phyloP scores from a whole-genome alignment of 1,284 basidiomycete genomes.

The Cryptococcus sp. region DNA sequence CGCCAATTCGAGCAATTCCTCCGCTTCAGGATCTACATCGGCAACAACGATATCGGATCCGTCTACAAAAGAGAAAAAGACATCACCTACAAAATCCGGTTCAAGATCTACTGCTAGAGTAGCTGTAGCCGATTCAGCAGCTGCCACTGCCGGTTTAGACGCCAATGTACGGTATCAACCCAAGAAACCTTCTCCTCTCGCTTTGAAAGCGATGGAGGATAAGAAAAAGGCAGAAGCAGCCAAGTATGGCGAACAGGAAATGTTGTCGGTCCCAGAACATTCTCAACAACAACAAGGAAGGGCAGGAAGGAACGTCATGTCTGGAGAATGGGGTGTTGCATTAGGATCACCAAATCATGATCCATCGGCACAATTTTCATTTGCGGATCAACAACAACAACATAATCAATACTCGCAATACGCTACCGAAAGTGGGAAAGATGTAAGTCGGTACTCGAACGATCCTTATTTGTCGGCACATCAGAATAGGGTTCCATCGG shows the following conservation, averaged over 20 bases:
- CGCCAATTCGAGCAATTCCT: neutral
- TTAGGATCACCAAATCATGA: conserved; percentile 25
- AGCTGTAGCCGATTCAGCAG: conserved; percentile 34
- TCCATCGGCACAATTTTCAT: conserved; percentile 1
- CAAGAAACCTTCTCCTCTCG: conserved; percentile 43
- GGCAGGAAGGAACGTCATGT: conserved; percentile 2
- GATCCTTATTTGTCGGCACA: conserved; percentile 18
- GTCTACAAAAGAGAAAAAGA: conserved; percentile 1
- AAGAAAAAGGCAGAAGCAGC: neutral
- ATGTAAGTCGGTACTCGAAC: conserved; percentile 8
- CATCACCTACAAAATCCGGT: conserved; percentile 3
- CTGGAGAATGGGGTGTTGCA: conserved; percentile 40
- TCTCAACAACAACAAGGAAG: neutral
- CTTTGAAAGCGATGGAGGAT: conserved; percentile 18
- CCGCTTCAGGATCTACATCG: neutral
- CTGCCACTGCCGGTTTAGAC: conserved; percentile 24
- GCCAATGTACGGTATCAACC: conserved; percentile 34
- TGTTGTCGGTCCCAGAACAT: neutral
- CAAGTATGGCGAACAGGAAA: neutral
- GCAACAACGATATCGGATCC: neutral
- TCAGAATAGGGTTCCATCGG: conserved; percentile 12
- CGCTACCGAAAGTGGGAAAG: neutral
- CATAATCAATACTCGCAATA: conserved; percentile 1
- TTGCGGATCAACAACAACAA: conserved; percentile 8
- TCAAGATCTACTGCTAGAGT: conserved; percentile 23